Conservation (phyloP, 2,329 filamentous ascomycete genomes). For the Basipetospora chlamydospora region DNA sequence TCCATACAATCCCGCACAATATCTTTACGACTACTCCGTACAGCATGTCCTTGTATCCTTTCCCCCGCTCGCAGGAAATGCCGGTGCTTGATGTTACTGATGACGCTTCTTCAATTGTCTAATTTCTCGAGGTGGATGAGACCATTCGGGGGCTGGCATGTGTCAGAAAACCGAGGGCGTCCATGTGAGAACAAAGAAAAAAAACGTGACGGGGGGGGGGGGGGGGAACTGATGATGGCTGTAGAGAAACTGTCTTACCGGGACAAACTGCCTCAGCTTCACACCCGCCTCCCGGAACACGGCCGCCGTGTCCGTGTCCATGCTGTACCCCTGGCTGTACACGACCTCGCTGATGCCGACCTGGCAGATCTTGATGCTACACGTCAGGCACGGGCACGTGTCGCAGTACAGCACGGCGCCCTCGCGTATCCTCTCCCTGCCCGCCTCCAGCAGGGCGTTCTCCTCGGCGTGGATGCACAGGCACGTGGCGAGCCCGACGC, state of each 20-base stretch:
- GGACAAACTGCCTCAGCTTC: slow-evolving; percentile 71
- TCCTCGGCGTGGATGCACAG: slow-evolving; percentile 97
- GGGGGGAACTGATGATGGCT: no score
- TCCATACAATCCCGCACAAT: no score
- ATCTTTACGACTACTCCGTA: no score
- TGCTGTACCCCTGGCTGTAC: slow-evolving; percentile 85
- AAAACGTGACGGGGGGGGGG: slow-evolving; percentile 10
- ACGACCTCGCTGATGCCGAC: slow-evolving; percentile 93
- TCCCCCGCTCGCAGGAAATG: no score
- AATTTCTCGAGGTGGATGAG: slow-evolving; percentile 48
- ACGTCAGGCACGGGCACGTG: slow-evolving; percentile 92
- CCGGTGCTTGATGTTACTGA: no score
- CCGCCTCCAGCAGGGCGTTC: slow-evolving; percentile 89
- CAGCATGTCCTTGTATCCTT: no score
- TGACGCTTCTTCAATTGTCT: no score
- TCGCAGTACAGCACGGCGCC: slow-evolving; percentile 83
- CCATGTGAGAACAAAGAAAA: not conserved
- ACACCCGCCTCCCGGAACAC: slow-evolving; percentile 79
- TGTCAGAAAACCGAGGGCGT: not conserved
- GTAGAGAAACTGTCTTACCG: slow-evolving; percentile 56
- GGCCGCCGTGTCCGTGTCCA: slow-evolving; percentile 71
- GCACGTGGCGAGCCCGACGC: slow-evolving; percentile 68
- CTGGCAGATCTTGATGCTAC: slow-evolving; percentile 96
- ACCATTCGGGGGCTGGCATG: slow-evolving; percentile 43
- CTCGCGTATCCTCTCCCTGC: slow-evolving; percentile 73